A percentile compares a stretch with the other conserved stretches of the same genome.
Conservation (phyloP, 2,329 filamentous ascomycete species). For the Hortaea werneckii region DNA sequence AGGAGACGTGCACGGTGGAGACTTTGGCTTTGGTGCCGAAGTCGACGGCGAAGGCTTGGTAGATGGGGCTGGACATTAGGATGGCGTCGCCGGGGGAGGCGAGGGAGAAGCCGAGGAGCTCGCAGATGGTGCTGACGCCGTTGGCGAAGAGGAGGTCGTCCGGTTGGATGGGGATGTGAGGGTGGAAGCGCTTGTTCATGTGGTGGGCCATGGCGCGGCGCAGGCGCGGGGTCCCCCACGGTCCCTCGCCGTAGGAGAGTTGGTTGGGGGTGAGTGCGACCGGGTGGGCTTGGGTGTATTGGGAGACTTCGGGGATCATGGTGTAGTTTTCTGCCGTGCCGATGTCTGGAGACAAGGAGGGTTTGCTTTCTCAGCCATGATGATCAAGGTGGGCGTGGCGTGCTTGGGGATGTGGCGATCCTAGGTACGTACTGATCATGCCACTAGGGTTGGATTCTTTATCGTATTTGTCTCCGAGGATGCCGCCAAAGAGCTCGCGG, state of each 20-base stretch:
- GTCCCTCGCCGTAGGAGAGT: slow-evolving; percentile 29
- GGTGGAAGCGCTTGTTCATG: slow-evolving; percentile 32
- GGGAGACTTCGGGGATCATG: too few relatives aligned
- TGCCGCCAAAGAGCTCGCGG: too few relatives aligned
- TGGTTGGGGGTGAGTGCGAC: not conserved
- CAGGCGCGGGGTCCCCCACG: slow-evolving; percentile 29
- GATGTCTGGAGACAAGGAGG: too few relatives aligned
- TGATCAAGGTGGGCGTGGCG: too few relatives aligned
- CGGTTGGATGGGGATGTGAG: slow-evolving; percentile 24
- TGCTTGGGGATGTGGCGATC: too few relatives aligned
- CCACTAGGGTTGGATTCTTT: too few relatives aligned
- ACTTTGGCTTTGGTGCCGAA: slow-evolving; percentile 35
- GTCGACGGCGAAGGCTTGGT: slow-evolving; percentile 40
- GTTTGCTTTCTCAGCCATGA: too few relatives aligned
- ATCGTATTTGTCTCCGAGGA: too few relatives aligned
- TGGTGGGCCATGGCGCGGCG: slow-evolving; percentile 31
- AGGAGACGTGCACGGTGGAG: slow-evolving; percentile 30
- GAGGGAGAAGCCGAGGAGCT: slow-evolving; percentile 34
- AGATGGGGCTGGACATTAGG: slow-evolving; percentile 37
- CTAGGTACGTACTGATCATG: too few relatives aligned
- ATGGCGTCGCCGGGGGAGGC: slow-evolving; percentile 38
- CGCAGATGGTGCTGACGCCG: slow-evolving; percentile 33
- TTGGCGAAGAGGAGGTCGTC: slow-evolving; percentile 32
- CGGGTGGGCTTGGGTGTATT: too few relatives aligned
- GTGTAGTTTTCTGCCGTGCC: too few relatives aligned